A percentile compares a stretch with the other conserved stretches of the same genome.
phyloP scores from a whole-genome alignment of 1,139 yeast species.

The Lizanozyma gosingica region DNA sequence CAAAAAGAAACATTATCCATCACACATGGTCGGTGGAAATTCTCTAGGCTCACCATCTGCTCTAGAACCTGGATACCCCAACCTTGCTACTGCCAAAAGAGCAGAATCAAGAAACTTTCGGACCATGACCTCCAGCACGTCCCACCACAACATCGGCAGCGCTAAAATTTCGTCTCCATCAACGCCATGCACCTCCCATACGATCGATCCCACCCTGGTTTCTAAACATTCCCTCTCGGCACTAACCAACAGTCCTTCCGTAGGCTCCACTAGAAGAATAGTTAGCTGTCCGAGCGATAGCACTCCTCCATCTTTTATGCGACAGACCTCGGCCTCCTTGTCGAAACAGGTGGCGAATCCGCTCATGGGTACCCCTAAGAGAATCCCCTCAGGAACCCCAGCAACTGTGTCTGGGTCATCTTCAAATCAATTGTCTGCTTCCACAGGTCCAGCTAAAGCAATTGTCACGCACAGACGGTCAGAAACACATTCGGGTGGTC shows the following conservation, averaged over 20 bases:
- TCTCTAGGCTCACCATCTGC: too few relatives aligned
- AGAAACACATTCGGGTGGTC: not conserved
- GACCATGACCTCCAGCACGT: not conserved
- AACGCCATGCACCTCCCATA: not conserved
- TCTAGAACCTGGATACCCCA: constrained; percentile 3
- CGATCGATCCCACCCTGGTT: not conserved
- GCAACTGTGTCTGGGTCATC: not conserved
- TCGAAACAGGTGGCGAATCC: constrained; percentile 18
- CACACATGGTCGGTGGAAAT: not conserved
- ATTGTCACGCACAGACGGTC: not conserved
- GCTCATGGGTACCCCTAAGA: constrained; percentile 2
- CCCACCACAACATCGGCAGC: not conserved
- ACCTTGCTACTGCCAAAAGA: constrained; percentile 14
- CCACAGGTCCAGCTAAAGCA: too few relatives aligned
- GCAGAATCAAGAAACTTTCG: constrained; percentile 11
- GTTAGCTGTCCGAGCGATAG: constrained; percentile 10
- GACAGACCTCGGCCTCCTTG: constrained; percentile 27
- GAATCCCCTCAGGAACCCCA: not conserved
- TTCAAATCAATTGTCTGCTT: not conserved
- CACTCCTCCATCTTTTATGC: constrained; percentile 22
- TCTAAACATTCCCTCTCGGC: not conserved
- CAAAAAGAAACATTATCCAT: not conserved
- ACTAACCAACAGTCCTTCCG: constrained; percentile 1
- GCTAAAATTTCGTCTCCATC: not conserved
- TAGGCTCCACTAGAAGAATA: constrained; percentile 6